These are phyloP conservation scores for Periglandula ipomoeae DNA, from an alignment of 2,329 filamentous ascomycete species.

Conservation along the genomic window DNA sequence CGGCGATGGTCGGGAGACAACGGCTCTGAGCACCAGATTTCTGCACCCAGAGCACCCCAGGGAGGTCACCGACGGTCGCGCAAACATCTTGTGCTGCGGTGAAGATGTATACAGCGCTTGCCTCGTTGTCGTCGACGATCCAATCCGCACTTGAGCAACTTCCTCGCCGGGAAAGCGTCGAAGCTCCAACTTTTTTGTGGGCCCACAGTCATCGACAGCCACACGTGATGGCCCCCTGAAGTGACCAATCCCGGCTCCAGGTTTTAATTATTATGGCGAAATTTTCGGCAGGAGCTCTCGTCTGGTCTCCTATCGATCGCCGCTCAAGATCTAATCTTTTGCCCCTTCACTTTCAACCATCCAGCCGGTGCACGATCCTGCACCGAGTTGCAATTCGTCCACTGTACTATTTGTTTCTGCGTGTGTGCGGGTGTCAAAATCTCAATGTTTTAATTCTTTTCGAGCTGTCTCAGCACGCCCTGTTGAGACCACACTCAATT, in stretches of 20 bases:
- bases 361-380: constrained; percentile 4
- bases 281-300: constrained; percentile 17
- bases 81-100: constrained; percentile 17
- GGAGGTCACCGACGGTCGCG: constrained; percentile 19
- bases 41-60: constrained; percentile 23
- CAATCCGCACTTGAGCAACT: neutral
- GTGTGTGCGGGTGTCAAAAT: neutral
- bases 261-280: constrained; percentile 11
- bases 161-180: neutral
- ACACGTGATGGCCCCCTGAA: constrained; percentile 10
- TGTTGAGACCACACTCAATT: constrained; percentile 5
- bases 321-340: constrained; percentile 1
- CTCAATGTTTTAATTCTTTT: constrained; percentile 17
- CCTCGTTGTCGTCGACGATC: neutral
- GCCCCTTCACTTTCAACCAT: neutral
- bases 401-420: constrained; percentile 1
- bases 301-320: constrained; percentile 6
- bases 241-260: constrained; percentile 5
- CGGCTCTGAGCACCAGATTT: constrained; percentile 19
- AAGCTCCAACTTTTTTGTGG: constrained; percentile 5
- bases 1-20: constrained; percentile 15
- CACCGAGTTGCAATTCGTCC: constrained; percentile 4
- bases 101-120: neutral
- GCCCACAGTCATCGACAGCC: neutral
- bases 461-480: neutral